Percentiles rank a stretch among this genome's conserved stretches.
phyloP scores from a whole-genome alignment of 73 alveolate genomes.

The Tetrahymena malaccensis region DNA sequence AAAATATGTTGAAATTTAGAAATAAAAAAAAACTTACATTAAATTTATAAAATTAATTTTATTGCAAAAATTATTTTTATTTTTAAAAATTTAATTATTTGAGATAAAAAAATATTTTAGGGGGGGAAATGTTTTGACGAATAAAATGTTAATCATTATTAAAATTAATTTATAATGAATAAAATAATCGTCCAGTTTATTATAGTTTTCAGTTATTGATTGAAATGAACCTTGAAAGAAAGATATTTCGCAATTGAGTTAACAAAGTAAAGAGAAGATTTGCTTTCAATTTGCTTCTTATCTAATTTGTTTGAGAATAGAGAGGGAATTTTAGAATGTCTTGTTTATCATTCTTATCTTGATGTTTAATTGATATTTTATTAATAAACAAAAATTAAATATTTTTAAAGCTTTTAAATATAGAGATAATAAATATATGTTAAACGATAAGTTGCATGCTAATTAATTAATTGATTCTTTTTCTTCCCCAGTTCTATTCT shows the following conservation, averaged over 20 bases:
- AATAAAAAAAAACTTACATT: too few species aligned
- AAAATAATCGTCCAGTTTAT: not conserved
- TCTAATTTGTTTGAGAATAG: not conserved
- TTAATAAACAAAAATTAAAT: not conserved
- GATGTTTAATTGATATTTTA: not conserved
- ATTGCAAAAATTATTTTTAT: too few species aligned
- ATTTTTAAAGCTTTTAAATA: not conserved
- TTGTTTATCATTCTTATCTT: not conserved
- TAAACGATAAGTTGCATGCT: not conserved
- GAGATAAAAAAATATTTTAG: too few species aligned
- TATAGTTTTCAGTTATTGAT: not conserved
- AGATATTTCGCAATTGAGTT: not conserved
- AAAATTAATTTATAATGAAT: too few species aligned
- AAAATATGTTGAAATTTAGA: too few species aligned
- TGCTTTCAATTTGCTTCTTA: not conserved
- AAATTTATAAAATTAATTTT: too few species aligned
- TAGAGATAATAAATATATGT: not conserved
- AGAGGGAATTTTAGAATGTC: not conserved
- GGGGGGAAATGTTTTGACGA: too few species aligned
- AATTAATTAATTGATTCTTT: not conserved
- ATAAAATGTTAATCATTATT: too few species aligned
- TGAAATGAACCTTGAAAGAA: not conserved
- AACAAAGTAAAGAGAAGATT: not conserved
- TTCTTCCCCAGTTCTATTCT: constrained; percentile 1
- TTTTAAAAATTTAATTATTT: too few species aligned